Base-by-base conservation (phyloP, 495 filamentous ascomycete species). In the Podospora bellae-mahoneyi region DNA sequence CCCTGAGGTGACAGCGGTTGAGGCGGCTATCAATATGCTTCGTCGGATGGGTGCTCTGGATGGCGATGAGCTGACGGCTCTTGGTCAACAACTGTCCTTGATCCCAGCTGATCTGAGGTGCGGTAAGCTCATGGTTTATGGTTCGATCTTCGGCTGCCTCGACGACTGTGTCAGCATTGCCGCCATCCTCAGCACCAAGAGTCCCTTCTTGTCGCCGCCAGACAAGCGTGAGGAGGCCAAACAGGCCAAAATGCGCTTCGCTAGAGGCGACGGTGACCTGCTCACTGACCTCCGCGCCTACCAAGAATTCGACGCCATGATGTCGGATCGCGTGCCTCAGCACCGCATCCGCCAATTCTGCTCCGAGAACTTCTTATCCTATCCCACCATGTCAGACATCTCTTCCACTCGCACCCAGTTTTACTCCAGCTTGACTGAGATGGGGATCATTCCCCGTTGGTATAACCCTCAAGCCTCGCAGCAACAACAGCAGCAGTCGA, bases 111-210 rank as follows among this genome's bases (percentile, higher is more conserved):
- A 99, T 70, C 82, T 99, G 28, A 88, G 96, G 13, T 97, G 92
- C 76, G 91, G 90, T 20, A 99, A 99, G 78, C 86, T 99, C 7
- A 91, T 99, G 87, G 92, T 99, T 18, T 97, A 96, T 71, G 96
- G 95, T 18, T 90, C 92, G 2, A 94, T 93, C 57, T 98, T 99
- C 74, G 90, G 91, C 20, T 97, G 93, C 71, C 87, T 98, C 18
- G 92, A 96, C 71, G 85, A 94, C 57, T 91, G 89, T 69, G 83
- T 98, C 65, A 92, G 90, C n/a, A 93, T 99, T 70, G 90, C 95
- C 1, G 89, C 92, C 20, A 95, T 97, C 59, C 83, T 98, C 5
- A 96, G 92, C 54, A 87, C 91, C 39, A 89, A 87, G 69, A 90
- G 86, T 66, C 95, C 96, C 0, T 98, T 99, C 76, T 77, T 96